Evolutionary conservation across 495 filamentous ascomycete species (phyloP).

Genomic region (Tuber magnatum): DNA sequence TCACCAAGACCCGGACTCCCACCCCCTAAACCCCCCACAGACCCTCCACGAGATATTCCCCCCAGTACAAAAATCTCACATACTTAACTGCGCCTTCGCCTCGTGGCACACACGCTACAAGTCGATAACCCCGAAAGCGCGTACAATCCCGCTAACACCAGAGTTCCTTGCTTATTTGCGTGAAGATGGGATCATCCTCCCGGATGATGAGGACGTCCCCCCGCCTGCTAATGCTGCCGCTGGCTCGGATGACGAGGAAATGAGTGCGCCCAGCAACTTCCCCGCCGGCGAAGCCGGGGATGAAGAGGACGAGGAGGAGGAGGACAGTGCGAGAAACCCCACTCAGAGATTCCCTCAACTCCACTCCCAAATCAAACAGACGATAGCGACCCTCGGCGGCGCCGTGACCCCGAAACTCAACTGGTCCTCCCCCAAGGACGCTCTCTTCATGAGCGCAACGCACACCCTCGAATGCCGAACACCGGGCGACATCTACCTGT

Average conservation of each 20-base stretch:
- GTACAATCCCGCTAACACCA: constrained; percentile 65
- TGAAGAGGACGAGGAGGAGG: constrained; percentile 41
- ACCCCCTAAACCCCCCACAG: constrained; percentile 49
- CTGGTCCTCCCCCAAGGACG: constrained; percentile 95
- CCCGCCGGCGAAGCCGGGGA: constrained; percentile 44
- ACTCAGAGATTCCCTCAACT: constrained; percentile 56
- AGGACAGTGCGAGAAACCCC: constrained; percentile 36
- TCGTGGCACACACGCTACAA: constrained; percentile 79
- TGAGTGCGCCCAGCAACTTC: constrained; percentile 16
- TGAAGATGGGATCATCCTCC: constrained; percentile 86
- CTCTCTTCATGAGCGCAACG: constrained; percentile 84
- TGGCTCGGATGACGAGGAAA: constrained; percentile 34
- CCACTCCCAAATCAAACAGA: constrained; percentile 65
- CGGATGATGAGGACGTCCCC: constrained; percentile 49
- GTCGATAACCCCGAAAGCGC: constrained; percentile 70
- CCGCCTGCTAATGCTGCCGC: constrained; percentile 19
- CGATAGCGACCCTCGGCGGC: constrained; percentile 72
- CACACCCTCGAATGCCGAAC: constrained; percentile 84
- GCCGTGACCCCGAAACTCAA: constrained; percentile 86
- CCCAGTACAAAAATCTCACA: constrained; percentile 73
- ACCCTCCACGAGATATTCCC: constrained; percentile 53
- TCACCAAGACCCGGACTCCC: not conserved
- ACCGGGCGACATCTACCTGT: constrained; percentile 83
- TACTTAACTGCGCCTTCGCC: constrained; percentile 89
- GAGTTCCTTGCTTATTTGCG: constrained; percentile 80